Conservation (phyloP, 148 eudicot species). For the Vaccinium myrtillus region DNA sequence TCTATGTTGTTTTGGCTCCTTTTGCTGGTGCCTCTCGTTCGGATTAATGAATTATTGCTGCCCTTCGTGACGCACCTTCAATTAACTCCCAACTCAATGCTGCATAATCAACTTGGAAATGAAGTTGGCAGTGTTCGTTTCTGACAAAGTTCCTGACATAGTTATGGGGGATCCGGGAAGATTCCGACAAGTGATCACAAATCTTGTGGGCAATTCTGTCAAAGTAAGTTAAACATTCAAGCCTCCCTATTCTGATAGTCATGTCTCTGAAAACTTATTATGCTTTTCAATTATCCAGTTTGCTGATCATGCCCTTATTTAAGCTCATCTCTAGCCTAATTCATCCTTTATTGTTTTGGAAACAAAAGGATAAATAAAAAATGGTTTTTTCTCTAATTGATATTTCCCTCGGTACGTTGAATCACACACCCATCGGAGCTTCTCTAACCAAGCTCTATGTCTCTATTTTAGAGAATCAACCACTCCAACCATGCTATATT, state of each 20-base stretch:
- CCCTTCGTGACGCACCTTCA: background rate
- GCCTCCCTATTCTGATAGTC: background rate
- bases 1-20: background rate
- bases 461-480: background rate
- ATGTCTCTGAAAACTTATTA: background rate
- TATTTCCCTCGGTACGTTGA: background rate
- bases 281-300: background rate
- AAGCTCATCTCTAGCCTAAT: background rate
- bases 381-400: background rate
- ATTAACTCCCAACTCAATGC: conserved; percentile 11
- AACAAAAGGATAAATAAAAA: background rate
- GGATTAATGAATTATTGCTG: conserved; percentile 15
- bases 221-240: conserved; percentile 44
- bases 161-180: conserved; percentile 78
- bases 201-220: conserved; percentile 73
- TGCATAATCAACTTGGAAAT: conserved; percentile 21
- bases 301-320: background rate
- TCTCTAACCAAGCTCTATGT: background rate
- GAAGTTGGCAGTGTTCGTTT: conserved; percentile 65
- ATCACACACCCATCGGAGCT: background rate
- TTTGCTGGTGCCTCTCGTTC: background rate
- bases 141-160: conserved; percentile 63
- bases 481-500: background rate
- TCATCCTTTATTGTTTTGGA: too few species aligned
- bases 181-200: conserved; percentile 66